Percentiles rank a stretch among this genome's conserved stretches.
Evolutionary conservation across 441 rosid species (phyloP).

Genomic region (Breynia disticha): DNA sequence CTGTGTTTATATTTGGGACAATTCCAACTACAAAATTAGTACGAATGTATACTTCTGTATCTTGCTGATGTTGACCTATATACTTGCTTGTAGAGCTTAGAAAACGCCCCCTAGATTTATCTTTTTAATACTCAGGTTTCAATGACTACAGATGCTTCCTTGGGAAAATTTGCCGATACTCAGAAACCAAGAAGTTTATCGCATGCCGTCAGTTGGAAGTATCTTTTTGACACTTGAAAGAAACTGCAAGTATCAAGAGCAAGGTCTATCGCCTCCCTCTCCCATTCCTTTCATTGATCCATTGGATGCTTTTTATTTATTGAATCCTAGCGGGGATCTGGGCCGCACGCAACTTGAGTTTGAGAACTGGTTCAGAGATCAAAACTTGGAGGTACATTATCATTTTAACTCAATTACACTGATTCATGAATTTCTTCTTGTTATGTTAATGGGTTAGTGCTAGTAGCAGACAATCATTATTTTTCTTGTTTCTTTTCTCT

Average conservation of each 20-base stretch:
- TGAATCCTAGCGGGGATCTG: slow-evolving; percentile 94
- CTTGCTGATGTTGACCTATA: too few relatives aligned
- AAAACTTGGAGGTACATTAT: slow-evolving; percentile 60
- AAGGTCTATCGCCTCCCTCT: slow-evolving; percentile 23
- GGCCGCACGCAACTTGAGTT: slow-evolving; percentile 51
- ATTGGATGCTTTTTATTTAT: slow-evolving; percentile 77
- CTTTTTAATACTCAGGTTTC: background rate
- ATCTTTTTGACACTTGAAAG: slow-evolving; percentile 46
- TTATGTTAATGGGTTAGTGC: too few relatives aligned
- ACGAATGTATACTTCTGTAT: too few relatives aligned
- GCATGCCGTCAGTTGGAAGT: slow-evolving; percentile 91
- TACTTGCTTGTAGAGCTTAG: background rate
- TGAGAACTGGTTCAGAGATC: slow-evolving; percentile 70
- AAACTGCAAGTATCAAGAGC: slow-evolving; percentile 34
- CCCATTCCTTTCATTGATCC: slow-evolving; percentile 83
- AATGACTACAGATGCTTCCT: slow-evolving; percentile 76
- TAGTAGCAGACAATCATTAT: background rate
- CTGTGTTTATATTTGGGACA: too few relatives aligned
- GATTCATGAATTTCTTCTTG: too few relatives aligned
- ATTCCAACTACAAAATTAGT: too few relatives aligned
- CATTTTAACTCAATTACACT: background rate
- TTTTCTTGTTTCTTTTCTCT: background rate
- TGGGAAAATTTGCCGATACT: slow-evolving; percentile 92
- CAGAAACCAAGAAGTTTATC: slow-evolving; percentile 86
- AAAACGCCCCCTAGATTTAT: background rate